Evolutionary conservation across 2,329 filamentous ascomycete genomes (phyloP).

Genomic region (Talaromyces funiculosus): DNA sequence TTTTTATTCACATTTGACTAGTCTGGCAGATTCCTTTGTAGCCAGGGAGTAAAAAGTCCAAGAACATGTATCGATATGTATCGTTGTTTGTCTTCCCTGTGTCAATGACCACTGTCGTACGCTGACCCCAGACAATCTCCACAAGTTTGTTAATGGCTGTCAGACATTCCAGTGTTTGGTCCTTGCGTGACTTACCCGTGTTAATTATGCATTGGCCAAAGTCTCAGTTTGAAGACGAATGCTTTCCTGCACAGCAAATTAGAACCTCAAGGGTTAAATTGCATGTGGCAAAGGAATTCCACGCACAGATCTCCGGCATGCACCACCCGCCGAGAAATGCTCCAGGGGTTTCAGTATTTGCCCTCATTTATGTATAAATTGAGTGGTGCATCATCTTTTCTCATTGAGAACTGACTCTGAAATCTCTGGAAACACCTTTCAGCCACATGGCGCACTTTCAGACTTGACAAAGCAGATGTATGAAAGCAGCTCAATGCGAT

Average conservation of each 20-base stretch:
- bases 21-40: too few relatives aligned
- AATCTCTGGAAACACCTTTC: not conserved
- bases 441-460: not conserved
- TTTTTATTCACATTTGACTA: too few relatives aligned
- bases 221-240: not conserved
- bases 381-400: not conserved
- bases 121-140: not conserved
- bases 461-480: not conserved
- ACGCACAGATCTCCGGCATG: not conserved
- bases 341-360: not conserved
- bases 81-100: not conserved
- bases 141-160: slow-evolving; percentile 1
- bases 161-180: not conserved
- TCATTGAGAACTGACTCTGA: not conserved
- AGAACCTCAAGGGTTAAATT: not conserved
- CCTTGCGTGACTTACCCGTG: not conserved
- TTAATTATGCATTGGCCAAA: not conserved
- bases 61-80: too few relatives aligned
- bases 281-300: slow-evolving; percentile 1
- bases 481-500: not conserved
- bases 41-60: too few relatives aligned
- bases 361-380: too few relatives aligned
- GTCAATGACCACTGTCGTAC: not conserved
- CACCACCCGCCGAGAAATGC: not conserved
- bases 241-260: not conserved